These are phyloP conservation scores for Rosellinia necatrix DNA, from an alignment of 2,329 filamentous ascomycete species.

Conservation along the genomic window DNA sequence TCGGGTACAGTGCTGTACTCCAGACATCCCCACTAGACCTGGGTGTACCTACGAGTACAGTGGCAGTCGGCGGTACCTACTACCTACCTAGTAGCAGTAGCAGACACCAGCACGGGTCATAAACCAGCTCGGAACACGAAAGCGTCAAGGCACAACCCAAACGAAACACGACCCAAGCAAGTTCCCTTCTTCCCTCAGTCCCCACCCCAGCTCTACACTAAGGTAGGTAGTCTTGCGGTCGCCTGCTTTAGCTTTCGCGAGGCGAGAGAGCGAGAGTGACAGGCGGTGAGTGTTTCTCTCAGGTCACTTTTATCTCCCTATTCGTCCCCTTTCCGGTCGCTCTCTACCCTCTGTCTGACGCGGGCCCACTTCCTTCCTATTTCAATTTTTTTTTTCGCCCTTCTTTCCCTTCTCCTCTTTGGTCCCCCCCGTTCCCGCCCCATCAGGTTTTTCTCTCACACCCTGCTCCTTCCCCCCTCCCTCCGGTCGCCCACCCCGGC, in stretches of 20 bases:
- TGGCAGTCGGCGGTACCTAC: no score
- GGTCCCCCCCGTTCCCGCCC: background rate
- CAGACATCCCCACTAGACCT: conserved; percentile 12
- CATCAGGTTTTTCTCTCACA: conserved; percentile 8
- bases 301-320: conserved; percentile 16
- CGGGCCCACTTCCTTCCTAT: no score
- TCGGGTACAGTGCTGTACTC: conserved; percentile 12
- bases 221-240: background rate
- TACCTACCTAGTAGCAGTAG: no score
- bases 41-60: conserved; percentile 26
- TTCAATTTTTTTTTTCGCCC: conserved; percentile 12
- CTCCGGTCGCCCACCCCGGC: no score
- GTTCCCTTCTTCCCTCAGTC: no score
- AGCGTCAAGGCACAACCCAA: conserved; percentile 15
- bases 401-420: background rate
- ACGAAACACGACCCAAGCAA: conserved; percentile 7
- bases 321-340: conserved; percentile 1
- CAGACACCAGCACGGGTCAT: background rate
- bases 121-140: conserved; percentile 8
- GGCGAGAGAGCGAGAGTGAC: background rate
- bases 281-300: conserved; percentile 10
- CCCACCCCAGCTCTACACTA: no score
- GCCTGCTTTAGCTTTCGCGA: conserved; percentile 5
- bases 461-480: conserved; percentile 18
- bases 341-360: background rate